Evolutionary conservation across 2,329 filamentous ascomycete genomes (phyloP).

Genomic region (Fusarium phyllophilum): DNA sequence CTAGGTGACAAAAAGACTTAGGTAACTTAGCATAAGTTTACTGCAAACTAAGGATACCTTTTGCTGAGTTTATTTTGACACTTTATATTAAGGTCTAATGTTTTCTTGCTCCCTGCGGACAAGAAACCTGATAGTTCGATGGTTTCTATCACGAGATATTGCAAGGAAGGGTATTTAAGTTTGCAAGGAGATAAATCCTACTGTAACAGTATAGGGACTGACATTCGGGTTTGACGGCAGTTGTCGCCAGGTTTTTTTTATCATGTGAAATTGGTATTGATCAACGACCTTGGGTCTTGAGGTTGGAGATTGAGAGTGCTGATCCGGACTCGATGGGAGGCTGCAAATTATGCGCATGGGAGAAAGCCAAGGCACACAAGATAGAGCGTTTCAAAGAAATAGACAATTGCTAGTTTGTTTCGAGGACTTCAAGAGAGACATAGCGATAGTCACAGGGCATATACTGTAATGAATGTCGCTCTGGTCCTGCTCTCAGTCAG

Average conservation of each 20-base stretch:
- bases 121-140: not conserved
- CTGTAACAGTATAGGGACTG: not conserved
- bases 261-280: not conserved
- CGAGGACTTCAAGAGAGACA: not conserved
- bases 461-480: not conserved
- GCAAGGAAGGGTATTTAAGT: not conserved
- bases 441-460: not conserved
- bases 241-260: not conserved
- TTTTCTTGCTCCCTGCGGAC: not conserved
- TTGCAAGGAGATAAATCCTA: constrained; percentile 6
- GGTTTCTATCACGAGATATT: not conserved
- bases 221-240: not conserved
- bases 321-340: constrained; percentile 9
- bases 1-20: too few relatives aligned
- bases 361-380: not conserved
- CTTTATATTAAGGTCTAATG: too few relatives aligned
- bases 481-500: not conserved
- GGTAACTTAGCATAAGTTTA: too few relatives aligned
- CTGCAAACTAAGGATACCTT: too few relatives aligned
- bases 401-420: constrained; percentile 7
- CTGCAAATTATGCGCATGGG: not conserved
- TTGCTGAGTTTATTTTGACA: too few relatives aligned
- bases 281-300: not conserved
- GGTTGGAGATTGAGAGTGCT: not conserved
- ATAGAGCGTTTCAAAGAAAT: constrained; percentile 10